Percentiles rank a stretch among this genome's conserved stretches.
Evolutionary conservation across 306 rosid genomes (phyloP).

Genomic region (Spatholobus suberectus): DNA sequence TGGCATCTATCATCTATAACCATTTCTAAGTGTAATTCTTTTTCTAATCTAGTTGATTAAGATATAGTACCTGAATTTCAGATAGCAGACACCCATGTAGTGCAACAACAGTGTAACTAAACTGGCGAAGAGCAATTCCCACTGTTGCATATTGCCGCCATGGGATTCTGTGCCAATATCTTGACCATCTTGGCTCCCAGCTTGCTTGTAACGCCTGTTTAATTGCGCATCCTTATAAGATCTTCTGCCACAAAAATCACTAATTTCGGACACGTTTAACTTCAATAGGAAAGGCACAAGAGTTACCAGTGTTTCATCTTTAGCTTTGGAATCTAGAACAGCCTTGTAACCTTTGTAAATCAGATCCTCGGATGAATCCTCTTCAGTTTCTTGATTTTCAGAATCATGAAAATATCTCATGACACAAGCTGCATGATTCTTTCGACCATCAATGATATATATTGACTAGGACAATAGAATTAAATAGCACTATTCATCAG

Average conservation of each 20-base stretch:
- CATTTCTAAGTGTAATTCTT: neutral
- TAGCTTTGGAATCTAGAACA: constrained; percentile 83
- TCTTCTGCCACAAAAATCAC: neutral
- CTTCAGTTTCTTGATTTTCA: constrained; percentile 41
- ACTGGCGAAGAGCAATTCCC: constrained; percentile 83
- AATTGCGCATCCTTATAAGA: constrained; percentile 23
- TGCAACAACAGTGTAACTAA: constrained; percentile 90
- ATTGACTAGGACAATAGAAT: neutral
- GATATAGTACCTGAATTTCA: constrained; percentile 77
- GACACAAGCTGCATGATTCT: constrained; percentile 73
- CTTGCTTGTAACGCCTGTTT: constrained; percentile 87
- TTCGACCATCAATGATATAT: constrained; percentile 28
- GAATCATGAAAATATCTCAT: constrained; percentile 63
- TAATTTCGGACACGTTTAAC: neutral
- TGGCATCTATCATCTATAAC: neutral
- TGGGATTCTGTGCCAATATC: constrained; percentile 70
- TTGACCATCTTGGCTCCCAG: constrained; percentile 96
- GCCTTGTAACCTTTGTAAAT: constrained; percentile 81
- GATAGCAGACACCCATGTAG: constrained; percentile 85
- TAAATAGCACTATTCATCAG: neutral
- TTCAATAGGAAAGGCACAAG: neutral
- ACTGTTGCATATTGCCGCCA: constrained; percentile 82
- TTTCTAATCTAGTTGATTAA: neutral
- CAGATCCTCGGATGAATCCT: constrained; percentile 55
- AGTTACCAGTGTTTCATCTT: constrained; percentile 82